Evolutionary conservation across 352 stramenopile species (phyloP), one percentile per base, ranked within the genome.

Genomic region (Globisporangium radiosum): DNA sequence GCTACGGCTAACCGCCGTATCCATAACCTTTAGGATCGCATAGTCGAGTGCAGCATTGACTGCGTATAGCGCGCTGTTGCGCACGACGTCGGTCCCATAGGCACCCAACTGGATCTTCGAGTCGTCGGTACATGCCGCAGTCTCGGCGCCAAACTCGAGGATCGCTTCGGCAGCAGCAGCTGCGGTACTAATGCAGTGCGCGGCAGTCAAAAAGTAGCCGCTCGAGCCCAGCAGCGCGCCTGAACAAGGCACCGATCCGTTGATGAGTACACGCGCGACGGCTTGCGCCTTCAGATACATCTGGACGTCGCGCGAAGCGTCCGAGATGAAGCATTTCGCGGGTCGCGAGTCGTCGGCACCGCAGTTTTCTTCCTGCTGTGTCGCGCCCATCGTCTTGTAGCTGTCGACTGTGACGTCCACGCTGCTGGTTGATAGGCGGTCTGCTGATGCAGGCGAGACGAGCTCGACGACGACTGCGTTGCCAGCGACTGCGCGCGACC

Each of bases 81-180:
- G 56, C 52, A 65, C 44, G 44, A 69, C 50, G 40, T 75, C 66
- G 1, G 57, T 40, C 17, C 68, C 68, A 6, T 57, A 36, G 39
- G 64, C 60, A 11, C 64, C 64, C 54, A 71, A 50, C 40, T 56
- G 50, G n/a, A 59, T 55, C 36, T 65, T 57, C n/a, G 60, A 66
- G 43, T 71, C 45, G 39, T 68, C 45, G 4, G 53, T 10, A 45
- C 64, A 75, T 45, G 44, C 43, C 11, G 50, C 19, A 42, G 52
- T 69, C 51, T 72, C 62, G 53, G 62, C 66, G 55, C 66, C 62
- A 55, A 72, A 70, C 47, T 70, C 62, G 13, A 75, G 47, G 43
- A 61, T 52, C 52, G 62, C 59, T 19, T 48, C 44, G 11, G 44
- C 52, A 3, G 63, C 63, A 1, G 53, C 50, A 7, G 52, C 56